These are phyloP conservation scores for Scedosporium apiospermum DNA, from an alignment of 2,329 filamentous ascomycete species.

Conservation along the genomic window DNA sequence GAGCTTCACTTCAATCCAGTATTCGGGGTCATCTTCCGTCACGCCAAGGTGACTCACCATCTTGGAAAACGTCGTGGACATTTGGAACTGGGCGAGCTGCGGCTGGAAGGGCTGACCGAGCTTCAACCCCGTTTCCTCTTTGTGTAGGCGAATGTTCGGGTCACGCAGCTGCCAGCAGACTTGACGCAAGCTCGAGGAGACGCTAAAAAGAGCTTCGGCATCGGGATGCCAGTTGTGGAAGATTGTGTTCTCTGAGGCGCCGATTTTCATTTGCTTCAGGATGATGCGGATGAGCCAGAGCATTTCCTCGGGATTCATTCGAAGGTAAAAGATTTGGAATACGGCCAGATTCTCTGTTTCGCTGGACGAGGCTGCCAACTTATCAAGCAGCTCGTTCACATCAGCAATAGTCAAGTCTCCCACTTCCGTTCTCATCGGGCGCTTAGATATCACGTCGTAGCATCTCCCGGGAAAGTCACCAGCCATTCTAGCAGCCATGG, in stretches of 20 bases:
- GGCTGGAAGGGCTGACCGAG: conserved; percentile 96
- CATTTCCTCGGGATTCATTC: conserved; percentile 89
- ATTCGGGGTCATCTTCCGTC: conserved; percentile 62
- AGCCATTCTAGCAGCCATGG: conserved; percentile 52
- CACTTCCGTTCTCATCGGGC: conserved; percentile 62
- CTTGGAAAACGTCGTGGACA: conserved; percentile 64
- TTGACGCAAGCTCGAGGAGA: conserved; percentile 78
- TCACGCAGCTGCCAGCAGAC: conserved; percentile 93
- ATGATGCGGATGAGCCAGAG: conserved; percentile 94
- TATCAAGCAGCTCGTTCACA: conserved; percentile 79
- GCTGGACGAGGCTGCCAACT: conserved; percentile 62
- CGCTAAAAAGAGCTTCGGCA: conserved; percentile 70
- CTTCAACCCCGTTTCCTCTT: conserved; percentile 62
- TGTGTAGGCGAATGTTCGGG: conserved; percentile 60
- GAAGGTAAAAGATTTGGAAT: conserved; percentile 72
- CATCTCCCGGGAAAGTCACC: conserved; percentile 91
- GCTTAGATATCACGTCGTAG: conserved; percentile 75
- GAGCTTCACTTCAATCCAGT: conserved; percentile 97
- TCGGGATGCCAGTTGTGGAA: conserved; percentile 76
- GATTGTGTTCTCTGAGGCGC: conserved; percentile 80
- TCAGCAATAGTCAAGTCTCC: conserved; percentile 80
- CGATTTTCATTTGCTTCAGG: conserved; percentile 63
- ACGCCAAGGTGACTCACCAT: conserved; percentile 61
- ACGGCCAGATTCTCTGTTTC: conserved; percentile 80
- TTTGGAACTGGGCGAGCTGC: conserved; percentile 87